A percentile compares a stretch with the other conserved stretches of the same genome.
phyloP scores from a whole-genome alignment of 257 asterid genomes.

The Rauvolfia tetraphylla region DNA sequence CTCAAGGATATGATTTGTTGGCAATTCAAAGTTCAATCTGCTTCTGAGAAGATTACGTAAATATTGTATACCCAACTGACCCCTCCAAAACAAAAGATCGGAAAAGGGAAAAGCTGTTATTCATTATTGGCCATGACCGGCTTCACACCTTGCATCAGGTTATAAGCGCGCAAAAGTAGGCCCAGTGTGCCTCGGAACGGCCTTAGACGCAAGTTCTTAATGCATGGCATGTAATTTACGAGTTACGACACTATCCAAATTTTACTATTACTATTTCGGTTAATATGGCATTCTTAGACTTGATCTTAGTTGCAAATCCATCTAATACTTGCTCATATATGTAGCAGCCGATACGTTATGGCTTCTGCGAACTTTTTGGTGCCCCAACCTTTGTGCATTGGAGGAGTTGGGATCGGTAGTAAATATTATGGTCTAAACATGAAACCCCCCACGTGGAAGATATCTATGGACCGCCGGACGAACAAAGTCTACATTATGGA shows the following conservation, averaged over 20 bases:
- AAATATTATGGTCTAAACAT: not conserved
- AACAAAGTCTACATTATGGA: not conserved
- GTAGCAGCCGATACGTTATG: not conserved
- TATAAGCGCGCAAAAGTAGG: not conserved
- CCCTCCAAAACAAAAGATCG: not conserved
- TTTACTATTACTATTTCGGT: not conserved
- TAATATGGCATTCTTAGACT: not conserved
- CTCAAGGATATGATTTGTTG: not conserved
- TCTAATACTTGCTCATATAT: not conserved
- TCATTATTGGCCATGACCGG: not conserved
- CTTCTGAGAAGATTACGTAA: not conserved
- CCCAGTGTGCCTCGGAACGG: not conserved
- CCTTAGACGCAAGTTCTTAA: too few species aligned
- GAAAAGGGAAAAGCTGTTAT: not conserved
- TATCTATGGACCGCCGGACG: not conserved
- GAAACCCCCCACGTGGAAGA: slow-evolving; percentile 12
- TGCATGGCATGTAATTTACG: not conserved
- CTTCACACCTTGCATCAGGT: not conserved
- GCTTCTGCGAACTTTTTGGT: not conserved
- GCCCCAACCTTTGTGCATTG: not conserved
- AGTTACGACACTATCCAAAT: too few species aligned
- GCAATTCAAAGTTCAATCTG: not conserved
- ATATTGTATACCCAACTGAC: not conserved
- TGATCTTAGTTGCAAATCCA: too few species aligned
- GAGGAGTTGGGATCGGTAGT: too few species aligned